phyloP scores from a whole-genome alignment of 495 filamentous ascomycete species.

The Podospora pseudoanserina region DNA sequence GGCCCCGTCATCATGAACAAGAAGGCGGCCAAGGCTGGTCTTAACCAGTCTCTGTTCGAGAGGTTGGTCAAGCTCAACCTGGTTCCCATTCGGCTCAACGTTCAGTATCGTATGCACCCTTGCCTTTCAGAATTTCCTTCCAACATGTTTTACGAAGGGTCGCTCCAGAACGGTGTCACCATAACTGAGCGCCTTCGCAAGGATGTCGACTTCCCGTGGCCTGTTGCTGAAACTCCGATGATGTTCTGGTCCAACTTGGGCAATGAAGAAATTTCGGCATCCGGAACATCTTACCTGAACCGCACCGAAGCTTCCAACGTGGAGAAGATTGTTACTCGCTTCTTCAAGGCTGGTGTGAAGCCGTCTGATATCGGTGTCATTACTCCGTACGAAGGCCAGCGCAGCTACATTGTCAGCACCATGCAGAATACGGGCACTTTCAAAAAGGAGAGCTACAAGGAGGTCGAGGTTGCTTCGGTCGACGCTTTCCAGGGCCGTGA shows the following conservation, averaged over 20 bases:
- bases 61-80: conserved; percentile 91
- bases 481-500: conserved; percentile 99
- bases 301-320: conserved; percentile 95
- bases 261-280: conserved; percentile 96
- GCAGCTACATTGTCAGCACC: conserved; percentile 96
- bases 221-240: conserved; percentile 90
- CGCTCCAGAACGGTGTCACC: conserved; percentile 94
- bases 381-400: conserved; percentile 97
- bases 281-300: conserved; percentile 96
- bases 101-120: conserved; percentile 99
- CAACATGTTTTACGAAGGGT: conserved; percentile 99
- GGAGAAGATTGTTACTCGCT: conserved; percentile 95
- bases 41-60: conserved; percentile 97
- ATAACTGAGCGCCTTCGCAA: conserved; percentile 80
- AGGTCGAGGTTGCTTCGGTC: conserved; percentile 96
- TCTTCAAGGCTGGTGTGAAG: conserved; percentile 98
- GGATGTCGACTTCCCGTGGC: conserved; percentile 98
- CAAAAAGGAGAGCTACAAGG: conserved; percentile 98
- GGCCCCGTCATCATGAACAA: conserved; percentile 99
- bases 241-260: conserved; percentile 99
- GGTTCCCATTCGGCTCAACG: conserved; percentile 87
- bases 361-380: conserved; percentile 94
- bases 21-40: conserved; percentile 94
- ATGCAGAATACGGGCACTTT: conserved; percentile 97
- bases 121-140: conserved; percentile 97